A percentile compares a stretch with the other conserved stretches of the same genome.
These are phyloP conservation scores for Mycena alexandri DNA, from an alignment of 768 basidiomycete genomes.

Conservation along the genomic window DNA sequence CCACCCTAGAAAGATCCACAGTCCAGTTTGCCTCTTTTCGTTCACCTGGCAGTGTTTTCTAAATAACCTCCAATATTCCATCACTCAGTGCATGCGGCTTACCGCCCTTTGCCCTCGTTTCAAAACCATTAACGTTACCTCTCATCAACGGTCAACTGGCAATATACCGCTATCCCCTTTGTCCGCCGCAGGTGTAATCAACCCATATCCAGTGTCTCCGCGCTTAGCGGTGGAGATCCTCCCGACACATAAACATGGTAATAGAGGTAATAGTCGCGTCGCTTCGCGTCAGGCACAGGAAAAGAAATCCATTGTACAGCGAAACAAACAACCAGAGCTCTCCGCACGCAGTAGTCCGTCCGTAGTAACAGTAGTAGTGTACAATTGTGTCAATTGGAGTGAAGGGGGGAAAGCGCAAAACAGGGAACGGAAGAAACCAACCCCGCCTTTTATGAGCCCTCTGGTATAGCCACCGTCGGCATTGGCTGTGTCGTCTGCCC, in stretches of 20 bases:
- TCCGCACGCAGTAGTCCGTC: constrained; percentile 8
- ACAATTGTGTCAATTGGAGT: too few species aligned
- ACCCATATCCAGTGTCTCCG: constrained; percentile 10
- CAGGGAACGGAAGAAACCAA: neutral
- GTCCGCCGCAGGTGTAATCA: neutral
- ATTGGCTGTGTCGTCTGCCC: neutral
- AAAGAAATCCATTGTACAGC: constrained; percentile 1
- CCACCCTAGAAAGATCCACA: neutral
- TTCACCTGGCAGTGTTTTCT: too few species aligned
- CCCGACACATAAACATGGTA: too few species aligned
- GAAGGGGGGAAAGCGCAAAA: neutral
- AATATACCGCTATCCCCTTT: neutral
- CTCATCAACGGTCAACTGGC: constrained; percentile 4
- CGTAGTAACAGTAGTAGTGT: constrained; percentile 4
- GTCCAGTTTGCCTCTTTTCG: neutral
- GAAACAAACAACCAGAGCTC: neutral
- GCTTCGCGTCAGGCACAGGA: neutral
- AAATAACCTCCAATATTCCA: neutral
- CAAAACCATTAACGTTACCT: constrained; percentile 1
- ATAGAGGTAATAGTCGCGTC: too few species aligned
- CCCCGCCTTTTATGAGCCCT: neutral
- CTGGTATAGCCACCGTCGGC: constrained; percentile 5
- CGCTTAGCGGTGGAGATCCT: neutral
- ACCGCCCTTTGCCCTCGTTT: constrained; percentile 15
- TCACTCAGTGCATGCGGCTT: constrained; percentile 17